These are phyloP conservation scores for Botrytis paeoniae DNA, from an alignment of 2,329 filamentous ascomycete genomes.

Conservation along the genomic window DNA sequence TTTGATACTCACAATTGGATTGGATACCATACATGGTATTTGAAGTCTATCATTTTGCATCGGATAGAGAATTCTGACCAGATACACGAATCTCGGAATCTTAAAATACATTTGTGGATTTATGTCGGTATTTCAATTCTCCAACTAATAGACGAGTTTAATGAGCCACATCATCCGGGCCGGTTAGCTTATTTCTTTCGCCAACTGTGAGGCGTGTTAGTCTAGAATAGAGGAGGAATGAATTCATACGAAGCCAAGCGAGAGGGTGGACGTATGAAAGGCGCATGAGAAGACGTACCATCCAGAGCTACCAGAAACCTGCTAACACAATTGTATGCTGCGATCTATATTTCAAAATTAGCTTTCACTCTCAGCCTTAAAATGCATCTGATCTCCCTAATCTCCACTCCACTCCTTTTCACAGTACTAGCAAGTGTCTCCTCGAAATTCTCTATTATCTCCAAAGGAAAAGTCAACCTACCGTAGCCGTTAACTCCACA, in stretches of 20 bases:
- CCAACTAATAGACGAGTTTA: background rate
- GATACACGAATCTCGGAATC: background rate
- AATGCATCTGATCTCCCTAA: background rate
- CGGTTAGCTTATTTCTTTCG: slow-evolving; percentile 33
- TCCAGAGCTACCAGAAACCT: slow-evolving; percentile 80
- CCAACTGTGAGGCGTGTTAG: slow-evolving; percentile 29
- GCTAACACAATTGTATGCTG: slow-evolving; percentile 82
- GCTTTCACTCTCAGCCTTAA: background rate
- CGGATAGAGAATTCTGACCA: background rate
- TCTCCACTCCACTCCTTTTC: background rate
- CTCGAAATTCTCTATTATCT: background rate
- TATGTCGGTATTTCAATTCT: background rate
- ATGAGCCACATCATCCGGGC: slow-evolving; percentile 22
- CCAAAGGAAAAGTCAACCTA: slow-evolving; percentile 24
- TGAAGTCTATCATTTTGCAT: background rate
- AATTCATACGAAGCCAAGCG: background rate
- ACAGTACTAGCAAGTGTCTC: background rate
- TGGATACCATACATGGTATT: background rate
- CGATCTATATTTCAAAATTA: slow-evolving; percentile 45
- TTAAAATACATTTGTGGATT: background rate
- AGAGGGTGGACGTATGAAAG: background rate
- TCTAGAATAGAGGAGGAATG: background rate
- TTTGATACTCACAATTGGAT: background rate
- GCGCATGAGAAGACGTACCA: slow-evolving; percentile 47
- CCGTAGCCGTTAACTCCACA: slow-evolving; percentile 75